Conservation (phyloP, 2,329 filamentous ascomycete species). For the Cadophora sp. region DNA sequence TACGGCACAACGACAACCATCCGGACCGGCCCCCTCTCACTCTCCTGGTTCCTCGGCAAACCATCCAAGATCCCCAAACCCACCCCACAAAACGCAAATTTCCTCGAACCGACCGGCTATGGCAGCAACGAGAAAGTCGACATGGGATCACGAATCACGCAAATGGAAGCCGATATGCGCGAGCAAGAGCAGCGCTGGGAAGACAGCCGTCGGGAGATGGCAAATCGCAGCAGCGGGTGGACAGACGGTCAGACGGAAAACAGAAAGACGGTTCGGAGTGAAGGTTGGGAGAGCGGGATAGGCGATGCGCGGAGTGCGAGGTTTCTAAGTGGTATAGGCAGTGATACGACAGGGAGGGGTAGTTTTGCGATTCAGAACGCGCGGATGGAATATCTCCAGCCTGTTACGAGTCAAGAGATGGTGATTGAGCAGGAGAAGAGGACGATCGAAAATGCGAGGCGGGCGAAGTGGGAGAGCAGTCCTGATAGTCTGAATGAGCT, state of each 20-base stretch:
- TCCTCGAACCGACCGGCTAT: conserved; percentile 9
- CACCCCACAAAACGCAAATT: background rate
- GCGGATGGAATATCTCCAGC: background rate
- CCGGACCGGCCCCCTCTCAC: background rate
- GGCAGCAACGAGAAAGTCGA: conserved; percentile 4
- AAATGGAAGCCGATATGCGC: conserved; percentile 3
- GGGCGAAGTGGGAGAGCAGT: conserved; percentile 13
- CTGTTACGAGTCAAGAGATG: background rate
- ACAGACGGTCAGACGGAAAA: background rate
- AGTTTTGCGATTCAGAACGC: background rate
- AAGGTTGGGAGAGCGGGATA: conserved; percentile 10
- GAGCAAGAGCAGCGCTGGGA: conserved; percentile 12
- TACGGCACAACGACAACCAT: conserved; percentile 3
- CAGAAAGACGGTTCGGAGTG: background rate
- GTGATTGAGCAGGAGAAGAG: background rate
- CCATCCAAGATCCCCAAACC: conserved; percentile 10
- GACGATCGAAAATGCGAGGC: background rate
- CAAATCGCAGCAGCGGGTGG: background rate
- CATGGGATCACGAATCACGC: background rate
- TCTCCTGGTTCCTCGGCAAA: conserved; percentile 14
- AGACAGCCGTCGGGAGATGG: conserved; percentile 1
- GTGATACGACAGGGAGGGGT: background rate
- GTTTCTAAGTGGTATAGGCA: background rate
- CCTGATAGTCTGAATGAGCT: conserved; percentile 12
- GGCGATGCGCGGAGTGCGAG: background rate